phyloP scores from a whole-genome alignment of 1,284 basidiomycete genomes.

The Ustilago bromivora region DNA sequence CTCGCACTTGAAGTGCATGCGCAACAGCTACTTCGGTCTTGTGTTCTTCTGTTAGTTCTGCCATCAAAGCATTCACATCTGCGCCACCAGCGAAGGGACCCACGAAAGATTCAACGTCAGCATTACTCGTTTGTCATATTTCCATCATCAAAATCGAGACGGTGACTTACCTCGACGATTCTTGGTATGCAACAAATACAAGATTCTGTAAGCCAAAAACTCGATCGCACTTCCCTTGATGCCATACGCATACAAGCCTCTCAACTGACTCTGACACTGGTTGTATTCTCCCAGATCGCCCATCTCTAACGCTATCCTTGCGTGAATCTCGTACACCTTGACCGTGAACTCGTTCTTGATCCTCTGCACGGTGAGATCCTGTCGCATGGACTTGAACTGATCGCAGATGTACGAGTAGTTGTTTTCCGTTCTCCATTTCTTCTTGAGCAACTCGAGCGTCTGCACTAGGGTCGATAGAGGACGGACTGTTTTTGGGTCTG shows the following conservation, averaged over 20 bases:
- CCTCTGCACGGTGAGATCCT: constrained; percentile 98
- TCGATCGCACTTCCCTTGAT: constrained; percentile 91
- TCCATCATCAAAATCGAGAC: neutral
- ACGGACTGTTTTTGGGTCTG: constrained; percentile 92
- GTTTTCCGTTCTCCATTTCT: constrained; percentile 84
- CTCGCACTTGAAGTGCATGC: constrained; percentile 90
- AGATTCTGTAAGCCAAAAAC: constrained; percentile 96
- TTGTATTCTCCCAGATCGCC: constrained; percentile 99
- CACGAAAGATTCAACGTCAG: neutral
- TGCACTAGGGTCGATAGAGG: constrained; percentile 85
- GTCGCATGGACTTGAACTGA: constrained; percentile 96
- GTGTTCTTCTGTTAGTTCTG: constrained; percentile 90
- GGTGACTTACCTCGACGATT: constrained; percentile 78
- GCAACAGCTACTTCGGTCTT: constrained; percentile 82
- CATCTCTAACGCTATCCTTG: constrained; percentile 95
- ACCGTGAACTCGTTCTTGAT: constrained; percentile 99
- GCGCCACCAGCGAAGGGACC: neutral
- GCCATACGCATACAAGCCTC: constrained; percentile 89
- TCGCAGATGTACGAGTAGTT: constrained; percentile 95
- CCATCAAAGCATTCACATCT: constrained; percentile 93
- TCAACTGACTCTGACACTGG: constrained; percentile 92
- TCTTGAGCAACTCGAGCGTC: constrained; percentile 88
- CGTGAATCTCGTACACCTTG: constrained; percentile 97
- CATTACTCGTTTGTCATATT: neutral
- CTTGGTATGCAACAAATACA: constrained; percentile 92